Evolutionary conservation across 2,329 filamentous ascomycete species (phyloP).

Genomic region (Beauveria asiatica): DNA sequence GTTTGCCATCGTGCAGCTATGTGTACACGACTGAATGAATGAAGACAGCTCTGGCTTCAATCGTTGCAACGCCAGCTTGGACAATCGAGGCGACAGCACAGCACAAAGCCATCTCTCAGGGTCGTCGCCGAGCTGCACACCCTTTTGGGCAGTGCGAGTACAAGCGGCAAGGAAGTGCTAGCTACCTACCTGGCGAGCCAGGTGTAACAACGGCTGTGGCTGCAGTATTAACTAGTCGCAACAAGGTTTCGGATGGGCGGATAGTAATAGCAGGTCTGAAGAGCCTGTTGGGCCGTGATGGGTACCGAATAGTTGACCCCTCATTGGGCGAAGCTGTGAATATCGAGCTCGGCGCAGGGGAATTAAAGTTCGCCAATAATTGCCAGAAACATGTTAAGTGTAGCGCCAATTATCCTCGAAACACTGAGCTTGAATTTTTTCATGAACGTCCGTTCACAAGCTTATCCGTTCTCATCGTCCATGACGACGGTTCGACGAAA

Average conservation of each 20-base stretch:
- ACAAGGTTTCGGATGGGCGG: constrained; percentile 4
- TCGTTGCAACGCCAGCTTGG: not conserved
- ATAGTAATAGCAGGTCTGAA: not conserved
- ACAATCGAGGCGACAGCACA: too few species aligned
- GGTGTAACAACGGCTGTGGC: not conserved
- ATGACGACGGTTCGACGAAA: constrained; percentile 5
- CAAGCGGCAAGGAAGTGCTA: not conserved
- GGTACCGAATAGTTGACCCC: not conserved
- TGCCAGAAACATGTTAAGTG: not conserved
- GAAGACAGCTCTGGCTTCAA: not conserved
- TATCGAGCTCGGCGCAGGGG: not conserved
- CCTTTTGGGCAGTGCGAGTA: not conserved
- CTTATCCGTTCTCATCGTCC: not conserved
- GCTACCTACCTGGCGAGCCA: not conserved
- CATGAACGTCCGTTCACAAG: not conserved
- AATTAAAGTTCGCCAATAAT: not conserved
- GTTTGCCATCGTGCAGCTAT: not conserved
- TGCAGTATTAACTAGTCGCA: not conserved
- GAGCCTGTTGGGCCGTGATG: not conserved
- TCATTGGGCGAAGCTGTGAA: not conserved
- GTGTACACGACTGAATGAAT: not conserved
- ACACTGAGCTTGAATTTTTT: not conserved
- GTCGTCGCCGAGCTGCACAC: not conserved
- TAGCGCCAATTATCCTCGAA: too few species aligned
- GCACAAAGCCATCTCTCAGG: not conserved